Evolutionary conservation across 331 rosid species (phyloP).

Genomic region (Rosa hybrid): DNA sequence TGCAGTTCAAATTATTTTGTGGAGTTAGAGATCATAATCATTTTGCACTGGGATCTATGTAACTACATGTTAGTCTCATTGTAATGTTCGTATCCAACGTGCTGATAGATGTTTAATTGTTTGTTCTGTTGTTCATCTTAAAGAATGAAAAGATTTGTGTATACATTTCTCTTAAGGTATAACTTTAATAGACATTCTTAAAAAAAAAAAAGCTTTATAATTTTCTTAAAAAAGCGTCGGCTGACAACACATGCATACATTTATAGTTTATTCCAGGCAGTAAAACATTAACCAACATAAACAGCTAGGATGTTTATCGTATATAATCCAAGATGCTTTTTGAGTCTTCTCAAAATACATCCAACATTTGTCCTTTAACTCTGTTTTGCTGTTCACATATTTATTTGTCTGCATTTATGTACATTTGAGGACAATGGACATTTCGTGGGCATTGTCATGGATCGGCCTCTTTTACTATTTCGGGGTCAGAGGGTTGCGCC

Average conservation of each 20-base stretch:
- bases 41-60: not conserved
- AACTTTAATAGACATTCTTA: not conserved
- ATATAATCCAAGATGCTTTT: too few species aligned
- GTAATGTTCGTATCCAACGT: not conserved
- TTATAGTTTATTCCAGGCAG: not conserved
- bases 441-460: not conserved
- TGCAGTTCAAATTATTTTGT: slow-evolving; percentile 15
- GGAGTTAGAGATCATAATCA: slow-evolving; percentile 1
- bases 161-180: not conserved
- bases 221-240: not conserved
- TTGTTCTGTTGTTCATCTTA: not conserved
- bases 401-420: too few species aligned
- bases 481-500: slow-evolving; percentile 89
- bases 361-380: too few species aligned
- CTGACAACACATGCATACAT: not conserved
- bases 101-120: not conserved
- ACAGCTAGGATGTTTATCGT: not conserved
- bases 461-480: slow-evolving; percentile 94
- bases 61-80: not conserved
- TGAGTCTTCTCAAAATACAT: too few species aligned
- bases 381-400: too few species aligned
- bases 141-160: not conserved
- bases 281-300: not conserved
- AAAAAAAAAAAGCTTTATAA: not conserved
- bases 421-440: too few species aligned